phyloP scores from a whole-genome alignment of 306 rosid species.

The Casuarina equisetifolia region DNA sequence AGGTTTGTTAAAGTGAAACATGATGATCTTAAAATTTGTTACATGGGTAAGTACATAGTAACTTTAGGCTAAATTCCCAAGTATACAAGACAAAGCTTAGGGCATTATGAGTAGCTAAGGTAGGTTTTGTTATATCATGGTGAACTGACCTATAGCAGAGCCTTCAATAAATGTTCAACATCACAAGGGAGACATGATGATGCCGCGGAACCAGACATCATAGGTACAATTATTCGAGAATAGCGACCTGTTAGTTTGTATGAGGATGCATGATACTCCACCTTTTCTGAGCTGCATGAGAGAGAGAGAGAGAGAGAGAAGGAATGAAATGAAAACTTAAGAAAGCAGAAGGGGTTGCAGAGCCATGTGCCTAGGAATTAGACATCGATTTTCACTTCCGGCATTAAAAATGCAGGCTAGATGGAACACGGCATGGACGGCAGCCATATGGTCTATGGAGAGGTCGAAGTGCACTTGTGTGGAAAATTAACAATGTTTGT shows the following conservation, averaged over 20 bases:
- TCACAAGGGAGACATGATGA: neutral
- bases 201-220: neutral
- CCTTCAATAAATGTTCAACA: neutral
- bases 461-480: neutral
- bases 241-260: too few relatives aligned
- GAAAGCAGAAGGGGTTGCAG: neutral
- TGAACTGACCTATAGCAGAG: neutral
- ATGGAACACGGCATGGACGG: neutral
- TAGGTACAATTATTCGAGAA: neutral
- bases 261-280: too few relatives aligned
- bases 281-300: too few relatives aligned
- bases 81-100: neutral
- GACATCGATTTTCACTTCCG: conserved; percentile 18
- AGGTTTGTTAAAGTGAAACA: too few relatives aligned
- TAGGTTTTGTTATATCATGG: neutral
- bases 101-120: neutral
- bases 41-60: neutral
- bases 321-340: neutral
- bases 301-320: neutral
- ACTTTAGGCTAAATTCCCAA: neutral
- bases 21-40: neutral
- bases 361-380: conserved; percentile 17
- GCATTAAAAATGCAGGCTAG: neutral
- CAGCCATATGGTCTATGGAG: neutral
- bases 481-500: neutral